A percentile compares a stretch with the other conserved stretches of the same genome.
Conservation (phyloP, 257 asterid species). For the Orobanche coerulescens region DNA sequence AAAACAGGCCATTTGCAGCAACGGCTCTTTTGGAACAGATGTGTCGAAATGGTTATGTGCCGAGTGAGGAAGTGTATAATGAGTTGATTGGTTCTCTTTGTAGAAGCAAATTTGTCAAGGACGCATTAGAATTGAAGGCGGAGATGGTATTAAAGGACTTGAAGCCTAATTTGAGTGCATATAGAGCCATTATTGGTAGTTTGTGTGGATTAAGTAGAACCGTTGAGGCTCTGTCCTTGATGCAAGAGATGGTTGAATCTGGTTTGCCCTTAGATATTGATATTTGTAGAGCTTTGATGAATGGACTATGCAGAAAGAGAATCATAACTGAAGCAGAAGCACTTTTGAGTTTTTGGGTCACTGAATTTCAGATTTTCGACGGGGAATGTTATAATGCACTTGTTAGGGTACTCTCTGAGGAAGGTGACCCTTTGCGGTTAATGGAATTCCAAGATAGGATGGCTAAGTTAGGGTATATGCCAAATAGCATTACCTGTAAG, state of each 20-base stretch:
- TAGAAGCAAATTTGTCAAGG: conserved; percentile 41
- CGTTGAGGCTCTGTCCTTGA: conserved; percentile 50
- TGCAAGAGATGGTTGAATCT: conserved; percentile 60
- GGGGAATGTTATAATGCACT: conserved; percentile 53
- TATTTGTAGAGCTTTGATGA: conserved; percentile 55
- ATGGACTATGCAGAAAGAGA: conserved; percentile 46
- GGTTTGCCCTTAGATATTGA: conserved; percentile 44
- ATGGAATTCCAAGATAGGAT: conserved; percentile 61
- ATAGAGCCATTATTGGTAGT: conserved; percentile 45
- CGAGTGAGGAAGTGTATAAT: conserved; percentile 38
- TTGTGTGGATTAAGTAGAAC: conserved; percentile 51
- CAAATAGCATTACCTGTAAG: conserved; percentile 59
- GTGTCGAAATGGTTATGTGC: conserved; percentile 32
- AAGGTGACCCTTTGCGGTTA: conserved; percentile 35
- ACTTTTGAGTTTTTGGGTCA: conserved; percentile 43
- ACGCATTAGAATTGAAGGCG: conserved; percentile 43
- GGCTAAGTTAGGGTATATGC: conserved; percentile 57
- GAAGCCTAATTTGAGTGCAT: conserved; percentile 42
- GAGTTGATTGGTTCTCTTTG: conserved; percentile 56
- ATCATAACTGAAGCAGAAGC: conserved; percentile 37
- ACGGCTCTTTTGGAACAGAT: conserved; percentile 54
- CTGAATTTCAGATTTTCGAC: conserved; percentile 47
- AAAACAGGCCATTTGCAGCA: conserved; percentile 81
- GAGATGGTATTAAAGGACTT: conserved; percentile 45
- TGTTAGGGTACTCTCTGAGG: conserved; percentile 37